A percentile compares a stretch with the other conserved stretches of the same genome.
Conservation (phyloP, 345 rosid species). For the Turritis glabra region DNA sequence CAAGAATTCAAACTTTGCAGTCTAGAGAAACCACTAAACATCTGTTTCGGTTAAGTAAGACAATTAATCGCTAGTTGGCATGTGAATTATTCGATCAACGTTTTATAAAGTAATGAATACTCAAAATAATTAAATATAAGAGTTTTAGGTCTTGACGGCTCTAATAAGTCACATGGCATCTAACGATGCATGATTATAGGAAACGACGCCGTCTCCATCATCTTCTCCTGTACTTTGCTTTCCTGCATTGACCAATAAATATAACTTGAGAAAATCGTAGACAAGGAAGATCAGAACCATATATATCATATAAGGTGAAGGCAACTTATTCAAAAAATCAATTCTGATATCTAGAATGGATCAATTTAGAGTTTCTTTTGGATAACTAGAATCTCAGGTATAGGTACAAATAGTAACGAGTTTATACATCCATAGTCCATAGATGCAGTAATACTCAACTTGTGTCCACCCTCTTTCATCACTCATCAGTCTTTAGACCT, state of each 20-base stretch:
- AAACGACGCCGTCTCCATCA: conserved; percentile 5
- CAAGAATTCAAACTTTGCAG: neutral
- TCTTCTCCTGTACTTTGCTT: neutral
- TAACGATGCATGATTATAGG: conserved; percentile 18
- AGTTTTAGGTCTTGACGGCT: conserved; percentile 28
- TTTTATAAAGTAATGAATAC: neutral
- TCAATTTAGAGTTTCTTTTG: too few species aligned
- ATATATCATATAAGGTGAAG: too few species aligned
- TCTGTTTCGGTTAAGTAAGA: neutral
- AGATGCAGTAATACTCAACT: too few species aligned
- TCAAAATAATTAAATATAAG: neutral
- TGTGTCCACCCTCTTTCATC: too few species aligned
- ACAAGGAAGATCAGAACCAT: too few species aligned
- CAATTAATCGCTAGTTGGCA: neutral
- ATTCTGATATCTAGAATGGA: too few species aligned
- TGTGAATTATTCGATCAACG: conserved; percentile 9
- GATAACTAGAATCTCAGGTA: too few species aligned
- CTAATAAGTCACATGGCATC: conserved; percentile 22
- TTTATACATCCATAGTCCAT: too few species aligned
- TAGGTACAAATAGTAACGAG: too few species aligned
- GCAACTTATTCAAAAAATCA: too few species aligned
- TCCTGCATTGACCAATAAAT: neutral
- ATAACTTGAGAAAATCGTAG: too few species aligned
- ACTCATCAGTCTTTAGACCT: too few species aligned
- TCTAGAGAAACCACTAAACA: neutral